phyloP scores from a whole-genome alignment of 176 grass and related monocot genomes.

The Leersia perrieri region DNA sequence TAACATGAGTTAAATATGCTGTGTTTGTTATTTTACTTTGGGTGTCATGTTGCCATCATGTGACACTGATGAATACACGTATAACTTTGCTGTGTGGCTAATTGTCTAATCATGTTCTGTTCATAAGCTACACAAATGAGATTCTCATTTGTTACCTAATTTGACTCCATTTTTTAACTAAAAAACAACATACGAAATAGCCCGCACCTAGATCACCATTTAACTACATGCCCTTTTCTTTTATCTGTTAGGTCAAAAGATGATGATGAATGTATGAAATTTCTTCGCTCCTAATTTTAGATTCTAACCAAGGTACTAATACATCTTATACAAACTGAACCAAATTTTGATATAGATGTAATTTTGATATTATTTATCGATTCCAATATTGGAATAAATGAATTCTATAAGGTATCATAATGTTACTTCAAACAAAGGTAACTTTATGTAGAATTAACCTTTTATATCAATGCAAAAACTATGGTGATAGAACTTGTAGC shows the following conservation, averaged over 20 bases:
- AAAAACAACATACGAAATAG: background rate
- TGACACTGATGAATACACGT: background rate
- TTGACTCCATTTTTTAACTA: background rate
- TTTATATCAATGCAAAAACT: background rate
- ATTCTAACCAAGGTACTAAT: background rate
- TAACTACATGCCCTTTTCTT: background rate
- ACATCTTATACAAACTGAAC: background rate
- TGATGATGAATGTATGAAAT: background rate
- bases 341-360: background rate
- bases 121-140: constrained; percentile 14
- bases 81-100: constrained; percentile 5
- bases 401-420: too few relatives aligned
- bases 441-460: background rate
- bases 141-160: background rate
- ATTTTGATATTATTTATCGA: background rate
- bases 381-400: background rate
- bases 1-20: background rate
- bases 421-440: too few relatives aligned
- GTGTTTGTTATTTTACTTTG: background rate
- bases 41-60: background rate
- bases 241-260: constrained; percentile 13
- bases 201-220: background rate
- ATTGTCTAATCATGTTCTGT: background rate
- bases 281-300: background rate
- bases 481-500: background rate